These are phyloP conservation scores for Physcomitrium patens DNA, from an alignment of 225 moss, liverwort and hornwort genomes.

Conservation along the genomic window DNA sequence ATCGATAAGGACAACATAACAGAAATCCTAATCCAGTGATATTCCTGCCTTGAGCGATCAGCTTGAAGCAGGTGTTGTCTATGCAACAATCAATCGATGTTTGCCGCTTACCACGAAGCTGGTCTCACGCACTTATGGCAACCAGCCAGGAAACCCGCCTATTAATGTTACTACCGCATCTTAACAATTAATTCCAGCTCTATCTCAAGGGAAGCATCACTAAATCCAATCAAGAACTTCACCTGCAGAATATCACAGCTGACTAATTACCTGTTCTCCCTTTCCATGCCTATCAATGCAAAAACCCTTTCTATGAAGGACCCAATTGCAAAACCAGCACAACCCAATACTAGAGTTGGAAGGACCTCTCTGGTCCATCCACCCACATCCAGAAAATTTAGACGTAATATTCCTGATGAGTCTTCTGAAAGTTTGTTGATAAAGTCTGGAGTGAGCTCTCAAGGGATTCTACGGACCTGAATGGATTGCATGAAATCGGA, in stretches of 20 bases:
- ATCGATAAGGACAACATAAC: too few relatives aligned
- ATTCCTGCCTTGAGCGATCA: background rate
- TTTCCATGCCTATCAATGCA: too few relatives aligned
- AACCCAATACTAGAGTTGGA: too few relatives aligned
- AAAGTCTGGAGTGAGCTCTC: slow-evolving; percentile 13
- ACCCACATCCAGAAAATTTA: slow-evolving; percentile 11
- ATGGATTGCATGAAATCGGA: slow-evolving; percentile 88
- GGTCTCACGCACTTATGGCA: slow-evolving; percentile 46
- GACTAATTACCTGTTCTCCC: background rate
- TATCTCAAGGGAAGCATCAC: background rate
- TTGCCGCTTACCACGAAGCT: slow-evolving; percentile 6
- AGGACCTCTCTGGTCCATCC: background rate
- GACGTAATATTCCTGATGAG: background rate
- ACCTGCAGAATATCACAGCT: slow-evolving; percentile 8
- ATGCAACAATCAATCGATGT: slow-evolving; percentile 9
- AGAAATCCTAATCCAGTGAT: too few relatives aligned
- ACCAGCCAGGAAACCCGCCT: slow-evolving; percentile 23
- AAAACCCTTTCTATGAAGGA: too few relatives aligned
- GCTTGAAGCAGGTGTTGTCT: slow-evolving; percentile 19
- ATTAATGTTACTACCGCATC: slow-evolving; percentile 1
- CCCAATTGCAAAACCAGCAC: too few relatives aligned
- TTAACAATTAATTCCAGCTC: slow-evolving; percentile 4
- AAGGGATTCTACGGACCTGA: slow-evolving; percentile 88
- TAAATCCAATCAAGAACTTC: slow-evolving; percentile 11
- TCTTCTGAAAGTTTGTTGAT: background rate